Evolutionary conservation across 2,329 filamentous ascomycete genomes (phyloP), one percentile per base, ranked within the genome.

Genomic region (Teratosphaeriaceae sp.): DNA sequence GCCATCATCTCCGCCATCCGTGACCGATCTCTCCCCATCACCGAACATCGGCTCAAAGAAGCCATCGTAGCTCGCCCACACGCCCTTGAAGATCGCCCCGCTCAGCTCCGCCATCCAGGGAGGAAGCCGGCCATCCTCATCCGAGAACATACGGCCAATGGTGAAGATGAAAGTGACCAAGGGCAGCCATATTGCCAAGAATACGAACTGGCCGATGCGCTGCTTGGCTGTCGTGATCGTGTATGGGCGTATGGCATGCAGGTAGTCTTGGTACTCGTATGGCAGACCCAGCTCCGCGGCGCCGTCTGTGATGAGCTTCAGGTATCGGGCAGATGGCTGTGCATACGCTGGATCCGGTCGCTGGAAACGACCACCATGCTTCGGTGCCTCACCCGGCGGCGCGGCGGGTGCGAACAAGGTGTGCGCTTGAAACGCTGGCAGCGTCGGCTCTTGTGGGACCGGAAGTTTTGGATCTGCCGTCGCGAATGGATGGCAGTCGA

Each of bases 241-340:
- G 62, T 90, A 97, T 0, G 85, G 70, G 42, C 78, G 75, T 35
- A 96, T 72, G 12, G 73, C 67, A 6, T 74, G 68, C 3, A 98
- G 73, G 62, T 89, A 94, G 1, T 69, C 67, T 54, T 81, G 81
- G 59, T 96, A 98, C 42, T 85, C 81, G 4, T 73, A 65, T 0
- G 92, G 92, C 1, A 98, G 72, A n/a, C 73, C 71, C 60, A 92
- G 84, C 62, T 97, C 88, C 2, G 70, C 68, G 0, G 87, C 89
- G 13, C 92, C 92, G 51, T 83, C 78, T 12, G 75, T 79, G 54
- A 98, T 78, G 39, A 96, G 74, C 47, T 83, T 82, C 19, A 96
- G 70, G 62, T 98, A 97, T 11, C 92, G 81, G 31, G 79, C 72
- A 2, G 87, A 94, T 0, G 92, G 77, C 65, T 96, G 87, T 0